phyloP scores from a whole-genome alignment of 2,329 filamentous ascomycete species.

The Fusarium miscanthi region DNA sequence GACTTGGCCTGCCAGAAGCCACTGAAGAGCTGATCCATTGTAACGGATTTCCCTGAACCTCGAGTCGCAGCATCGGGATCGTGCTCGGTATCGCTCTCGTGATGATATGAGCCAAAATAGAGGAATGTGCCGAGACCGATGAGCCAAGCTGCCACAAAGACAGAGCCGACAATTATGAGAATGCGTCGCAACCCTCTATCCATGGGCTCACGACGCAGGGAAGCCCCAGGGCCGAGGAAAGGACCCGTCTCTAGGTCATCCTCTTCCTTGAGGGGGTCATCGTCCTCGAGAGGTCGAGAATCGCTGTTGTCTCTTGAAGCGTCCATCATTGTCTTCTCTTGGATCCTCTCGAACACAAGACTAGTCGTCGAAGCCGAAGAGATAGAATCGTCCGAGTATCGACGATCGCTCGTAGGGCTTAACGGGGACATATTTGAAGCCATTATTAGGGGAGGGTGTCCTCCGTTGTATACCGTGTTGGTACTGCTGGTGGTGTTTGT shows the following conservation, averaged over 20 bases:
- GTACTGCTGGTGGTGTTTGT: neutral
- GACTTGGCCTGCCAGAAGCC: constrained; percentile 73
- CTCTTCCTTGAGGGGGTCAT: constrained; percentile 54
- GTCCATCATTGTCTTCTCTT: constrained; percentile 62
- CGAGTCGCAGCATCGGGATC: constrained; percentile 73
- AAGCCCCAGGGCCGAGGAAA: constrained; percentile 58
- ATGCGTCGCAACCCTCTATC: constrained; percentile 73
- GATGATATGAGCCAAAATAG: constrained; percentile 71
- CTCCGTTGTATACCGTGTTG: neutral
- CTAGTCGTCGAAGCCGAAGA: constrained; percentile 88
- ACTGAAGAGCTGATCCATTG: constrained; percentile 74
- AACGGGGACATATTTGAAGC: constrained; percentile 32
- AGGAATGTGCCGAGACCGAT: constrained; percentile 75
- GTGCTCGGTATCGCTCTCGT: constrained; percentile 70
- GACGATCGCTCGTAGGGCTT: constrained; percentile 31
- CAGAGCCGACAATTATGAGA: constrained; percentile 68
- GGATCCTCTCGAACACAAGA: constrained; percentile 81
- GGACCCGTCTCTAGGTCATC: constrained; percentile 63
- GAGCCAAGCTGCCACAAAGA: constrained; percentile 76
- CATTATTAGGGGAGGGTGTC: constrained; percentile 19
- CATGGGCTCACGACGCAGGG: constrained; percentile 63
- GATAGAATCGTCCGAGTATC: constrained; percentile 66
- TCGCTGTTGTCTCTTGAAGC: constrained; percentile 41
- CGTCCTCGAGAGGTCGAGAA: constrained; percentile 56
- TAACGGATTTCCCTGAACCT: constrained; percentile 77